Percentiles rank a stretch among this genome's conserved stretches.
Evolutionary conservation across 345 rosid genomes (phyloP).

Genomic region (Sapria himalayana): DNA sequence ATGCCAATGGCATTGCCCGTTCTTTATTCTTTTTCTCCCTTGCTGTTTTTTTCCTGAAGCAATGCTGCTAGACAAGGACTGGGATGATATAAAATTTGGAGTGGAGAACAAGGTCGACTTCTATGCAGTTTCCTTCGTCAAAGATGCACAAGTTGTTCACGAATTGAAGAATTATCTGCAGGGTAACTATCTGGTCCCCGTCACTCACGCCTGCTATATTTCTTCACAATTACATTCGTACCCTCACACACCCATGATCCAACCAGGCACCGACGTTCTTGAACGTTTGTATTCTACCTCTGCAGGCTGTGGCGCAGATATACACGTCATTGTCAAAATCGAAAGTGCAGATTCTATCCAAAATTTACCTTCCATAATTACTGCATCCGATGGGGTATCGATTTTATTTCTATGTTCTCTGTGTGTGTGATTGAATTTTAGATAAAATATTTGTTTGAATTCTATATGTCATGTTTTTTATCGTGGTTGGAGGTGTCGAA

Average conservation of each 20-base stretch:
- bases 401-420: no score
- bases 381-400: constrained; percentile 99
- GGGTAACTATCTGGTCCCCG: constrained; percentile 16
- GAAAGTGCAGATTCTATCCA: constrained; percentile 97
- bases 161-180: constrained; percentile 84
- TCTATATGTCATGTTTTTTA: no score
- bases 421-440: no score
- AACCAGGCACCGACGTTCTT: no score
- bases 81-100: constrained; percentile 98
- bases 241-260: no score
- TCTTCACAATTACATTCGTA: no score
- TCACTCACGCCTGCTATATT: no score
- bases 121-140: constrained; percentile 93
- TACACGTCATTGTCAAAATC: constrained; percentile 76
- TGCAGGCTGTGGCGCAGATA: constrained; percentile 66
- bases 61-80: constrained; percentile 67
- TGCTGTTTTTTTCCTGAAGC: not conserved
- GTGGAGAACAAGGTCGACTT: constrained; percentile 91
- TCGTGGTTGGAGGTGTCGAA: no score
- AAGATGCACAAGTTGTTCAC: constrained; percentile 97
- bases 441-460: no score
- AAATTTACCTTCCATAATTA: constrained; percentile 82
- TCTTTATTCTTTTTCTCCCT: not conserved
- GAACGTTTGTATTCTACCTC: constrained; percentile 6
- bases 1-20: not conserved